phyloP scores from a whole-genome alignment of 768 basidiomycete species.

The Lactifluus hygrophoroides region DNA sequence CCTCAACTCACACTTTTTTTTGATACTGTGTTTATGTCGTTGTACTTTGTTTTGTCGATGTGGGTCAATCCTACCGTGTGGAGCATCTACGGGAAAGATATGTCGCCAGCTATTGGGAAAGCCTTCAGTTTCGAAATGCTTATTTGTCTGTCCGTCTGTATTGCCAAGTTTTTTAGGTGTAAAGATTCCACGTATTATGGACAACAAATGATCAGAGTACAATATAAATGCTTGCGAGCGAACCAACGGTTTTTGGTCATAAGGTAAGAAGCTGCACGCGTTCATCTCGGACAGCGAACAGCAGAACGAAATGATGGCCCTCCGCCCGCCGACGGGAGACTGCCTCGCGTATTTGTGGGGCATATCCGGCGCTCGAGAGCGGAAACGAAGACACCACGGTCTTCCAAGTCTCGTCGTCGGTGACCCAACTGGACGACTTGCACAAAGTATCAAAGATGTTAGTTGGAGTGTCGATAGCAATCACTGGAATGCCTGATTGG shows the following conservation, averaged over 20 bases:
- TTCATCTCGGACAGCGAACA: constrained; percentile 65
- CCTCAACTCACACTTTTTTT: not conserved
- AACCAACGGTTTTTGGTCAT: not conserved
- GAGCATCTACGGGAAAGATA: not conserved
- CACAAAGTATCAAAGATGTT: constrained; percentile 56
- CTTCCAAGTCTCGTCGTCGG: constrained; percentile 72
- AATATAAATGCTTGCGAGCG: not conserved
- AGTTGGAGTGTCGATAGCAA: constrained; percentile 64
- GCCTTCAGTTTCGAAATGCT: too few species aligned
- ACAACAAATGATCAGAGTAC: not conserved
- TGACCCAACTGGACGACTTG: constrained; percentile 51
- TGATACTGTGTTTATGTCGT: not conserved
- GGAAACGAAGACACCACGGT: constrained; percentile 46
- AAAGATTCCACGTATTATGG: not conserved
- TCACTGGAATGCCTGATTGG: constrained; percentile 50
- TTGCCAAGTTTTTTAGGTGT: not conserved
- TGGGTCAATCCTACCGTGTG: not conserved
- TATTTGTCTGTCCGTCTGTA: not conserved
- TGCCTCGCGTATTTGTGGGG: constrained; percentile 59
- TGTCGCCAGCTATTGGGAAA: too few species aligned
- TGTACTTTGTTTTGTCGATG: not conserved
- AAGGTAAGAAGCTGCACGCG: constrained; percentile 49
- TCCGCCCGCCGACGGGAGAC: constrained; percentile 53
- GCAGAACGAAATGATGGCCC: constrained; percentile 50
- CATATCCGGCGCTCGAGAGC: constrained; percentile 50